Base-by-base conservation (phyloP, 2,329 filamentous ascomycete genomes). In the Colletotrichum echinochloae region DNA sequence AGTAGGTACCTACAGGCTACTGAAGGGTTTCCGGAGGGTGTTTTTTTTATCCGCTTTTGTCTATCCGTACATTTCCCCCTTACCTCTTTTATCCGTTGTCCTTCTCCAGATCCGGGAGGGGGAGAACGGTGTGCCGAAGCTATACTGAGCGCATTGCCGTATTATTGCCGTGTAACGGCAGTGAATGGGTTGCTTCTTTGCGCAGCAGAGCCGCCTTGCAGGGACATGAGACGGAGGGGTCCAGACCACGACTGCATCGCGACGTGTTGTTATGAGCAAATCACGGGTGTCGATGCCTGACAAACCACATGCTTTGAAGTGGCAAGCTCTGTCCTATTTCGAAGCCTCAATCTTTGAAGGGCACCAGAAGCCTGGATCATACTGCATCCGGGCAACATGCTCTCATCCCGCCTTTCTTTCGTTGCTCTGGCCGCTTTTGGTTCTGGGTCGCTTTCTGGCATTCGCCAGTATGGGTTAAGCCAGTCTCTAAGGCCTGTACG, bases 361-460 rank as follows among this genome's bases (percentile, higher is more conserved):
- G 57, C 56, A 55, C 56, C 49, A 30, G 55, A 62, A 61, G 39
- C 56, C 49, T 39, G 56, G 64, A n/a, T 61, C 48, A 23, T 30
- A 54, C 30, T 66, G 56, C 56, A 28, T 26, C 49, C 28, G 48
- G 57, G 28, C n/a, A 52, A 62, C 33, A n/a, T 44, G 23, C 23
- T 65, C 44, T 33, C 54, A 33, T 60, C 37, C 55, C 35, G 46
- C 14, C 26, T 60, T 60, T 46, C 46, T 60, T 54, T 60, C 26
- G 46, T 66, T 48, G 48, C 20, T 35, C 30, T 41, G 37, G 8
- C 20, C 28, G 26, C 28, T 35, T 39, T 48, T 55, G 14, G 18
- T 60, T 55, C 46, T 61, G 48, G 48, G 28, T 61, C 48, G 28
- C 55, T 28, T 61, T 46, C 56, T 48, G 49, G 49, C 48, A 39